Base-by-base conservation (phyloP, 345 rosid species). In the Salix purpurea region DNA sequence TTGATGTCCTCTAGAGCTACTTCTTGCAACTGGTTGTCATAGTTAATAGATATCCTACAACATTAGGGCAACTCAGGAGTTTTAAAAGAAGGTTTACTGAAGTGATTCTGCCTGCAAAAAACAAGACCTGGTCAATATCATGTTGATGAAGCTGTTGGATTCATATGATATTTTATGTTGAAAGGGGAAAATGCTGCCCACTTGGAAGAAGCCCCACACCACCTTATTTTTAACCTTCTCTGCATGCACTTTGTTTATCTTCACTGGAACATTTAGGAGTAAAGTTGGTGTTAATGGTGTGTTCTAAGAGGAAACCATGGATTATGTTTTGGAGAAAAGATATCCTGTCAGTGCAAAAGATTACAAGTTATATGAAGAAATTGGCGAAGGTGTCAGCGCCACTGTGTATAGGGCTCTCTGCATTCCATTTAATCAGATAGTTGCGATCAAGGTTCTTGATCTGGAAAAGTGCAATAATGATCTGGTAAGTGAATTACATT, bases 371-470 rank as follows among this genome's bases (percentile, higher is more conserved):
- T 88, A 84, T 72, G 99, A 95, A 88, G 99, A 95, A 79, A 90
- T 95, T 78, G 99, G 99, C 58, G 99, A 95, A 83, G 99, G 99
- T 78, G 98, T 93, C 75, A 95, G 99, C 65, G 97, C 99, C 60
- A 87, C 88, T 69, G 99, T 96, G 75, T 77, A 82, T 74, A 90
- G 96, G 82, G 98, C 99, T 84, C 91, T 96, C 74, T 96, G 99
- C 82, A 77, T 91, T 81, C 98, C 98, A 4, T 87, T 96, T 68
- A 91, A 93, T 86, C 92, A 89, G 79, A 87, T 82, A 30, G 97
- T 96, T 72, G 99, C 99, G 26, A 86, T 95, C 85, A 95, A 95
- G 91, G 94, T 90, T 83, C 97, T 95, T 82, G 99, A 96, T 85
- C 83, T 96, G 78, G 99, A 96, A 82, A 96, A 85, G 86, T 96